phyloP scores from a whole-genome alignment of 257 asterid species.

The Coffea eugenioides region DNA sequence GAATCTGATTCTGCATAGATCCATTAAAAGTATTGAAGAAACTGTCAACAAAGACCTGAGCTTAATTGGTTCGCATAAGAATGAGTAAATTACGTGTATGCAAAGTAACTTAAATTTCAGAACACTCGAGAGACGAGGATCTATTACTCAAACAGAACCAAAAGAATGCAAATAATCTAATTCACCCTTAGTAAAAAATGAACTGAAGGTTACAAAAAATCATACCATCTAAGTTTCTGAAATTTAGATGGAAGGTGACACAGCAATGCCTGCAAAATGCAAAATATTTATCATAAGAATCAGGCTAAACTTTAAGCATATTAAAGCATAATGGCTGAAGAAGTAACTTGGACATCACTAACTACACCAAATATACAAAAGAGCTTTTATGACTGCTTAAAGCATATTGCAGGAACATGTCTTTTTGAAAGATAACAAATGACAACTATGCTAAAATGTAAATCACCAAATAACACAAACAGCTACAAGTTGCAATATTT shows the following conservation, averaged over 20 bases:
- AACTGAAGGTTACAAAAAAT: slow-evolving; percentile 10
- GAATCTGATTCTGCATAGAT: not conserved
- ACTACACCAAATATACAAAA: not conserved
- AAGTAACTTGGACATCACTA: not conserved
- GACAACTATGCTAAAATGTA: not conserved
- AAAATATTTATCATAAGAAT: slow-evolving; percentile 27
- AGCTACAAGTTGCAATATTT: not conserved
- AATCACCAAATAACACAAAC: not conserved
- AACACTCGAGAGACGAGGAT: not conserved
- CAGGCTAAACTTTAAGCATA: not conserved
- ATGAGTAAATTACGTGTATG: not conserved
- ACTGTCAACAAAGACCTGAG: not conserved
- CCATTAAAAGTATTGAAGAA: not conserved
- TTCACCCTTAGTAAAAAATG: not conserved
- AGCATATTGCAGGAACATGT: not conserved
- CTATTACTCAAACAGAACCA: not conserved
- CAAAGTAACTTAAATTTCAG: not conserved
- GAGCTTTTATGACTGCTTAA: not conserved
- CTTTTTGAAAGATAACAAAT: not conserved
- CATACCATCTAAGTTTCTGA: slow-evolving; percentile 85
- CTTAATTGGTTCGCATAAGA: not conserved
- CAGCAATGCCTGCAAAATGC: slow-evolving; percentile 68
- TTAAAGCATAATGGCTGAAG: not conserved
- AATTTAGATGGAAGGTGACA: slow-evolving; percentile 73
- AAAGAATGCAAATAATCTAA: not conserved